Evolutionary conservation across 2,329 filamentous ascomycete species (phyloP).

Genomic region (Eutypa lata): DNA sequence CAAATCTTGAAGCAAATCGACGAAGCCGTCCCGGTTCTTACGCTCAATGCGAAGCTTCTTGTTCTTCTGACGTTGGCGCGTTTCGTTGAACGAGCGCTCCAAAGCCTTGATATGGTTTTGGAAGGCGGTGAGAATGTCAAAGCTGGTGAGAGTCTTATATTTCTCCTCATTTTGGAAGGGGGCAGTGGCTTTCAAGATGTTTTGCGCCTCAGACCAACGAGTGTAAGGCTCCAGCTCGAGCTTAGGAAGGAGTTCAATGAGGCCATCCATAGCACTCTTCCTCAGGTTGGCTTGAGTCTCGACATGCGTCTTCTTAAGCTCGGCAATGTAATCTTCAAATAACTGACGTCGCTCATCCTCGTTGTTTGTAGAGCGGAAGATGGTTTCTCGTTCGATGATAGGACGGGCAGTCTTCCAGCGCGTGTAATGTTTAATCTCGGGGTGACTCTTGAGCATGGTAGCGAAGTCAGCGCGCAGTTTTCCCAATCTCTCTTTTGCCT

Average conservation of each 20-base stretch:
- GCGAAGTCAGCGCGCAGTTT: slow-evolving; percentile 93
- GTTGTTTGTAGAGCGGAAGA: slow-evolving; percentile 86
- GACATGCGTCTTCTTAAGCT: slow-evolving; percentile 75
- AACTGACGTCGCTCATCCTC: slow-evolving; percentile 85
- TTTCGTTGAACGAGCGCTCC: slow-evolving; percentile 88
- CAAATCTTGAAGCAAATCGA: slow-evolving; percentile 71
- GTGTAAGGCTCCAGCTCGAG: slow-evolving; percentile 90
- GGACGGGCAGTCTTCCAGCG: slow-evolving; percentile 94
- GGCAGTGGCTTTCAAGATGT: slow-evolving; percentile 72
- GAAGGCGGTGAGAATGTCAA: slow-evolving; percentile 88
- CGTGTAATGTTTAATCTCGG: slow-evolving; percentile 95
- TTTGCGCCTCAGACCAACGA: slow-evolving; percentile 87
- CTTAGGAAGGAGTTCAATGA: slow-evolving; percentile 73
- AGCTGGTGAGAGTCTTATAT: slow-evolving; percentile 80
- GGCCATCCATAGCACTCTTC: slow-evolving; percentile 79
- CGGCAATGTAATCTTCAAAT: slow-evolving; percentile 88
- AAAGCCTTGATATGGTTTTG: slow-evolving; percentile 92
- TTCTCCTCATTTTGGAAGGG: slow-evolving; percentile 78
- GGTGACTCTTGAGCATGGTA: slow-evolving; percentile 92
- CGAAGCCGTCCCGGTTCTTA: slow-evolving; percentile 79
- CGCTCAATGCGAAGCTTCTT: slow-evolving; percentile 78
- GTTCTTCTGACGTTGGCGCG: slow-evolving; percentile 82
- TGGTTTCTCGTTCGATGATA: slow-evolving; percentile 91
- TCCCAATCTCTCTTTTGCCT: slow-evolving; percentile 85
- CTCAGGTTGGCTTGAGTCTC: slow-evolving; percentile 71